These are phyloP conservation scores for Noccaea caerulescens DNA, from an alignment of 345 rosid genomes.

Conservation along the genomic window DNA sequence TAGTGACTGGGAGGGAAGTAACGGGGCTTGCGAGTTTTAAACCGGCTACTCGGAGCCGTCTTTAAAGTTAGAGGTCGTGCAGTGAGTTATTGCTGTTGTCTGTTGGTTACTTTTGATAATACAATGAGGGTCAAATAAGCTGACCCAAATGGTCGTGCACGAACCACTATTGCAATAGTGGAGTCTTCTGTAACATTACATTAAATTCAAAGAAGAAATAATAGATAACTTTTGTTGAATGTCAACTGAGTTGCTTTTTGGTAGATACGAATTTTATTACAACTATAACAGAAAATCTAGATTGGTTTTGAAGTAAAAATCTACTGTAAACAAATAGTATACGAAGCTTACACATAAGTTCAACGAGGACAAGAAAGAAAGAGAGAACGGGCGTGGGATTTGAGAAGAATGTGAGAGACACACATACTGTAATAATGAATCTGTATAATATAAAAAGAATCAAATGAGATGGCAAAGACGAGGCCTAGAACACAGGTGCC, in stretches of 20 bases:
- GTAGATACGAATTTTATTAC: background rate
- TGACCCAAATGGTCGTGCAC: background rate
- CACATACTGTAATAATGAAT: no score
- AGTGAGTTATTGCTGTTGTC: constrained; percentile 32
- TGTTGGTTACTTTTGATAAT: constrained; percentile 4
- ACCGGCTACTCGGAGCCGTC: constrained; percentile 75
- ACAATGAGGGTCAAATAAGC: constrained; percentile 15
- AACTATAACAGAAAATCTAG: no score
- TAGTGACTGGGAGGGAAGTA: constrained; percentile 89
- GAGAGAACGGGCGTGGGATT: background rate
- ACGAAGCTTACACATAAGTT: background rate
- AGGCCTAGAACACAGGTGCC: constrained; percentile 89
- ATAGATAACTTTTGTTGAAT: background rate
- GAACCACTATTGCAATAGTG: constrained; percentile 9
- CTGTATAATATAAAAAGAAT: background rate
- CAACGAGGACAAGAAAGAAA: background rate
- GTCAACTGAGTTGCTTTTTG: background rate
- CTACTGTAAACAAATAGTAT: no score
- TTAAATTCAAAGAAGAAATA: background rate
- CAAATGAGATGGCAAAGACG: constrained; percentile 85
- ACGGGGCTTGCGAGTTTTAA: constrained; percentile 90
- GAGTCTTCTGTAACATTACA: background rate
- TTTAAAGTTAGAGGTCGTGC: constrained; percentile 43
- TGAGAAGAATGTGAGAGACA: constrained; percentile 1
- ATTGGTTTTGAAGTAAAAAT: no score